Conservation (phyloP, 2,329 filamentous ascomycete species). For the Colletotrichum lindemuthianum region DNA sequence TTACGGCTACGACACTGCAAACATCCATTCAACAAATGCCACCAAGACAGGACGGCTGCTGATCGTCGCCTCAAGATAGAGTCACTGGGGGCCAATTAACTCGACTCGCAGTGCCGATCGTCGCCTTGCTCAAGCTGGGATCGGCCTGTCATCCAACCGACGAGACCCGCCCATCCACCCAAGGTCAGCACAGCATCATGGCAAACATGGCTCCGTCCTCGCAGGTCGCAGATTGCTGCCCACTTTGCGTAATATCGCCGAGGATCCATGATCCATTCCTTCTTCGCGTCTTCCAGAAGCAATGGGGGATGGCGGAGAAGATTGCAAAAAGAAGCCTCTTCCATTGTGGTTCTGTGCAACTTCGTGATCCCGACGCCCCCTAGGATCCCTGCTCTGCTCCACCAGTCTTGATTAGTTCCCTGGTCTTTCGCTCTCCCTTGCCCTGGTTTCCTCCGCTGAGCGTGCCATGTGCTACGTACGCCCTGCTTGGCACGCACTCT, state of each 20-base stretch:
- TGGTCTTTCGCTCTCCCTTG: slow-evolving; percentile 1
- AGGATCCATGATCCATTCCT: slow-evolving; percentile 29
- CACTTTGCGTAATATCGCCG: slow-evolving; percentile 32
- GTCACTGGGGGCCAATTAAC: neutral
- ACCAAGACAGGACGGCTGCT: too few relatives aligned
- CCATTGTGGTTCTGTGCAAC: neutral
- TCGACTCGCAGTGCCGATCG: slow-evolving; percentile 28
- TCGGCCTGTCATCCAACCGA: slow-evolving; percentile 29
- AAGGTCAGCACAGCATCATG: slow-evolving; percentile 26
- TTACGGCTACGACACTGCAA: too few relatives aligned
- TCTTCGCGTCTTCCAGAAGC: slow-evolving; percentile 32
- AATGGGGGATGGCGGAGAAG: slow-evolving; percentile 29
- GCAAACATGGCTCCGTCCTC: slow-evolving; percentile 28
- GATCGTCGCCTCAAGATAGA: too few relatives aligned
- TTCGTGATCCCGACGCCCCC: slow-evolving; percentile 12
- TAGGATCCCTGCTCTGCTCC: slow-evolving; percentile 15
- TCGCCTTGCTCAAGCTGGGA: slow-evolving; percentile 27
- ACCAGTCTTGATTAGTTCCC: slow-evolving; percentile 9
- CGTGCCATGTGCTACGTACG: neutral
- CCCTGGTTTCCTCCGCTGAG: slow-evolving; percentile 1
- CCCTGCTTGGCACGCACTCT: neutral
- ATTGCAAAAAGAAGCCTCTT: slow-evolving; percentile 3
- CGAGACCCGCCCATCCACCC: slow-evolving; percentile 15
- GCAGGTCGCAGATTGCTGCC: slow-evolving; percentile 26
- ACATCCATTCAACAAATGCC: too few relatives aligned